A percentile compares a stretch with the other conserved stretches of the same genome.
Evolutionary conservation across 2,329 filamentous ascomycete genomes (phyloP).

Genomic region (Colletotrichum abscissum): DNA sequence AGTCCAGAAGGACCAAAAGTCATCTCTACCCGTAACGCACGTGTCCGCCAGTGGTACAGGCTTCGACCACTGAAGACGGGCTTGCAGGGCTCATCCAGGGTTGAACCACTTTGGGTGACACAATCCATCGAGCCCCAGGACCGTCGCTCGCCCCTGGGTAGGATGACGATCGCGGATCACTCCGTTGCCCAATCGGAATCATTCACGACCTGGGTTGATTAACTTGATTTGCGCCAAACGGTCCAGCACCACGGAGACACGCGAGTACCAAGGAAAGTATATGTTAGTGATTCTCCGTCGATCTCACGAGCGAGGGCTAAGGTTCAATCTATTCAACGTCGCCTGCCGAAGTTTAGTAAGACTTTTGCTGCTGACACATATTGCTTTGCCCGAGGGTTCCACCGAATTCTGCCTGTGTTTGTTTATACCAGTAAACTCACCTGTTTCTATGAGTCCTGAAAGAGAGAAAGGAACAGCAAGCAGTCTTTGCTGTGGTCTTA

Average conservation of each 20-base stretch:
- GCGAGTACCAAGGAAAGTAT: not conserved
- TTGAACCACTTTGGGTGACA: constrained; percentile 28
- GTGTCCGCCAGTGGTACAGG: constrained; percentile 8
- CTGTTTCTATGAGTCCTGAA: not conserved
- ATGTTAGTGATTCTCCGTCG: not conserved
- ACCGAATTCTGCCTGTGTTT: no score
- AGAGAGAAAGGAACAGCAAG: not conserved
- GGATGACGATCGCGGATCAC: constrained; percentile 5
- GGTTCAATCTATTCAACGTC: constrained; percentile 11
- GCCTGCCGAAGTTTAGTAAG: not conserved
- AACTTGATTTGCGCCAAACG: not conserved
- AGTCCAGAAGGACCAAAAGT: not conserved
- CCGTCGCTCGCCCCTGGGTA: not conserved
- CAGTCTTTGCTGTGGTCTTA: not conserved
- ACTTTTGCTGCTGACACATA: not conserved
- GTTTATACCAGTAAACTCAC: not conserved
- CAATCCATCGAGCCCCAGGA: constrained; percentile 22
- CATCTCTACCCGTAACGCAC: constrained; percentile 31
- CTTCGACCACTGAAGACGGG: not conserved
- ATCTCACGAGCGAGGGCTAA: constrained; percentile 5
- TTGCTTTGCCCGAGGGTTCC: not conserved
- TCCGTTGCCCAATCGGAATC: constrained; percentile 30
- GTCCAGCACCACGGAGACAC: not conserved
- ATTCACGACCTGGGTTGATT: constrained; percentile 7
- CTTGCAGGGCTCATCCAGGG: not conserved